Base-by-base conservation (phyloP, 73 alveolate genomes). In the Stentor coeruleus region DNA sequence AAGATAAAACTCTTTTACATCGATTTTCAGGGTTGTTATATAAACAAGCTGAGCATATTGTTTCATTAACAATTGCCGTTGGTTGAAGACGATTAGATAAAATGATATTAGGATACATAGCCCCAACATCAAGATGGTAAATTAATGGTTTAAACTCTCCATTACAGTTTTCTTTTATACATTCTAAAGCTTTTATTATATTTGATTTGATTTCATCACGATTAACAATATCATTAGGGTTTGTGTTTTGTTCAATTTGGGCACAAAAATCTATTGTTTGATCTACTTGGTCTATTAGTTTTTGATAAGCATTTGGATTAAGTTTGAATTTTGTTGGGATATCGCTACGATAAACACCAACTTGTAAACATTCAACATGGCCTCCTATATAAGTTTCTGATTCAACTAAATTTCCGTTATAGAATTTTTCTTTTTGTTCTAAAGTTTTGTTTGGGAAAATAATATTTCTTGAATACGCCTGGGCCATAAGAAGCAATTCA, bases 81-180 rank as follows among this genome's bases (percentile, higher is more conserved):
- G 99, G 99, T 74, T 98, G 98, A 42, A 98, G 93, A 74, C 99
- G 95, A 88, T 98, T 98, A 14, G 99, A 93, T 81, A 98, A 92
- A 84, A 98, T 98, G 91, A 98, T 98, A 87, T 98, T 98, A 6
- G 99, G 99, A 90, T 98, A 98, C 99, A 98, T 98, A 37, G 99
- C 99, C 30, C 99, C 99, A 38, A 98, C 99, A 90, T 98, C 99
- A 82, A 98, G 95, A 89, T 98, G 99, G 90, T 98, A 98, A 58
- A 98, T 98, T 82, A 97, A 84, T 0, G 99, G 99, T 38, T 82
- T 90, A 57, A 84, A 97, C 74, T 93, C 97, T 35, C 77, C 41
- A 59, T 31, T 15, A 3, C 88, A 82, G 72, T 87, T 84, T 35
- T 83, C 87, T 40, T 76, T 86, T 75, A 66, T 58, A 90, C 59